Conservation (phyloP, 1,284 basidiomycete species). For the Mycena sp. region DNA sequence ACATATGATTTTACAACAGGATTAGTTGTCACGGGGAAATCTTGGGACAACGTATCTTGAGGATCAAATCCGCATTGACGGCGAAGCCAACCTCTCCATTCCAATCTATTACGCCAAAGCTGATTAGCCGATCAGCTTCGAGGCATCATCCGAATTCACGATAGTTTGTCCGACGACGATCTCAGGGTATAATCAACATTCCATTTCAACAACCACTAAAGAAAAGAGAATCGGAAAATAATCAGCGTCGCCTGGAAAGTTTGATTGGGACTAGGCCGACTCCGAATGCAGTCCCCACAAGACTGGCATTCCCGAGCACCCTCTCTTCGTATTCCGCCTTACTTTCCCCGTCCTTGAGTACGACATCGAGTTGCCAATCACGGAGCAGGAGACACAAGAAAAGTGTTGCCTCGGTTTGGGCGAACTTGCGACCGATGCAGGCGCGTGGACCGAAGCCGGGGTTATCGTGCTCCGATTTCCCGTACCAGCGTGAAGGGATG, state of each 20-base stretch:
- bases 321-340: background rate
- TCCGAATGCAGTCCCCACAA: background rate
- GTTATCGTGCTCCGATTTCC: background rate
- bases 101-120: too few species aligned
- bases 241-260: background rate
- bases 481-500: background rate
- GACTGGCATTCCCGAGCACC: conserved; percentile 1
- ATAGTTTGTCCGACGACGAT: too few species aligned
- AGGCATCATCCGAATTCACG: too few species aligned
- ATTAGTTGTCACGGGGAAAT: too few species aligned
- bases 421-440: conserved; percentile 1
- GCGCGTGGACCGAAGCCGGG: conserved; percentile 2
- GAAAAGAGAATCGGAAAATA: background rate
- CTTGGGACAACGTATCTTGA: too few species aligned
- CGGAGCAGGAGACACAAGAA: background rate
- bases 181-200: too few species aligned
- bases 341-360: background rate
- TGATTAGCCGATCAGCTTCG: too few species aligned
- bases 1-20: too few species aligned
- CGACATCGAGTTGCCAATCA: background rate
- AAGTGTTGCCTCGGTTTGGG: background rate
- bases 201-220: background rate
- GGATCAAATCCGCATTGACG: too few species aligned
- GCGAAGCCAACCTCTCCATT: too few species aligned
- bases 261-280: background rate